A percentile compares a stretch with the other conserved stretches of the same genome.
Conservation (phyloP, 176 grass and related monocot species). For the Musa itinerans region DNA sequence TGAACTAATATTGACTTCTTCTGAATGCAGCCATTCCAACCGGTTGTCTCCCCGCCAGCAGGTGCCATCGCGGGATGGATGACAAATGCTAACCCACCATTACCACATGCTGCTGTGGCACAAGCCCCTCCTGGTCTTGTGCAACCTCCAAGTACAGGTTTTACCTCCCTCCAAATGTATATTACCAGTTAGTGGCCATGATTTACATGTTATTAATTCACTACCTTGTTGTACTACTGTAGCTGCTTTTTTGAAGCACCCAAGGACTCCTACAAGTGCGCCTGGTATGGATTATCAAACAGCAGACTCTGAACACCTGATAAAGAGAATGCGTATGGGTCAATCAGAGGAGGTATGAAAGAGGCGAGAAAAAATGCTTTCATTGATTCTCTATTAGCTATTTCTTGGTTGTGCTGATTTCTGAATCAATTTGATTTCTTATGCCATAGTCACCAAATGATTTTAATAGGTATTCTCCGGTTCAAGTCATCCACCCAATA, state of each 20-base stretch:
- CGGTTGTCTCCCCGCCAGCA: slow-evolving; percentile 84
- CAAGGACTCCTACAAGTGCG: slow-evolving; percentile 70
- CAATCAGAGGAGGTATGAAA: slow-evolving; percentile 85
- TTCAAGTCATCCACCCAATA: slow-evolving; percentile 65
- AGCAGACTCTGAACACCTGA: slow-evolving; percentile 96
- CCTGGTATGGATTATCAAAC: slow-evolving; percentile 91
- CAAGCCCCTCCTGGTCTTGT: slow-evolving; percentile 83
- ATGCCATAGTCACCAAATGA: slow-evolving; percentile 19
- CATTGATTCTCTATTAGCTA: too few relatives aligned
- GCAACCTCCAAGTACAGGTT: slow-evolving; percentile 80
- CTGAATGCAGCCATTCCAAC: slow-evolving; percentile 76
- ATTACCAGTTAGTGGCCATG: slow-evolving; percentile 1
- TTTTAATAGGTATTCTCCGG: slow-evolving; percentile 71
- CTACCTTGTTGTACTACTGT: slow-evolving; percentile 4
- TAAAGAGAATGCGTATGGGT: slow-evolving; percentile 93
- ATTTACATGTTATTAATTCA: background rate
- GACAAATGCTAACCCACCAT: slow-evolving; percentile 80
- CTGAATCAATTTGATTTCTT: background rate
- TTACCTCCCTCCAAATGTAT: slow-evolving; percentile 9
- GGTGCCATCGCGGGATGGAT: slow-evolving; percentile 97
- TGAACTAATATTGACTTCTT: slow-evolving; percentile 13
- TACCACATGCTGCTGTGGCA: slow-evolving; percentile 70
- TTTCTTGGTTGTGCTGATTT: background rate
- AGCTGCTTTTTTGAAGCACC: slow-evolving; percentile 96
- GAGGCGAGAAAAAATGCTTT: background rate